Evolutionary conservation across 2,329 filamentous ascomycete species (phyloP).

Genomic region (Colletotrichum sp.): DNA sequence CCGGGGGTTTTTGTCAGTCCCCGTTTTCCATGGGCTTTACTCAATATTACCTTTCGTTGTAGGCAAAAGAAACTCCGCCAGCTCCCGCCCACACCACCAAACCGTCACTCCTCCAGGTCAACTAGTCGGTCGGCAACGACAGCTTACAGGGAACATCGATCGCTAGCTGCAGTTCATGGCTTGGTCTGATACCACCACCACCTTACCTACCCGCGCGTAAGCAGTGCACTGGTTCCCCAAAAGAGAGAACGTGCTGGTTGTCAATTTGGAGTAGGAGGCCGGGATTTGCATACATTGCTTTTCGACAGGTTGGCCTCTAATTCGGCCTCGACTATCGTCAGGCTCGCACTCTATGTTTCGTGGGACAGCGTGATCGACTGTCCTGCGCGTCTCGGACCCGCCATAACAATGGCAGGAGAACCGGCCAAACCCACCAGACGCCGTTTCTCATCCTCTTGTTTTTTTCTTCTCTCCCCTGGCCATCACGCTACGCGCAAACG

Average conservation of each 20-base stretch:
- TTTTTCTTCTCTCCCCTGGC: background rate
- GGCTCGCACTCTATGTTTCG: background rate
- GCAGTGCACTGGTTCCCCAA: background rate
- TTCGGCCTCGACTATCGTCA: background rate
- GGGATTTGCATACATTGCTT: background rate
- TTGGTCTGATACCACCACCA: background rate
- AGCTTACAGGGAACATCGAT: background rate
- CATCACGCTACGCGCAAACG: conserved; percentile 1
- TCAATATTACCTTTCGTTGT: background rate
- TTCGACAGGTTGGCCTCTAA: background rate
- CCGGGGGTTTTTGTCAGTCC: background rate
- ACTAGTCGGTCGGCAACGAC: background rate
- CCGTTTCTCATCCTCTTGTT: background rate
- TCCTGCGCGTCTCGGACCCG: background rate
- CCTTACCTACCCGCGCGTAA: background rate
- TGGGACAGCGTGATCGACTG: background rate
- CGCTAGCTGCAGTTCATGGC: background rate
- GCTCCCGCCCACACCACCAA: background rate
- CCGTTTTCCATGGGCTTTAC: background rate
- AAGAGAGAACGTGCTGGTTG: background rate
- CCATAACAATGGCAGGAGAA: background rate
- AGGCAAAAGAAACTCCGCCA: background rate
- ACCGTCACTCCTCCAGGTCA: background rate
- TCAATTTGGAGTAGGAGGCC: background rate
- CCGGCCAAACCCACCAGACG: background rate